Conservation (phyloP, 352 stramenopile genomes). For the Pythium angustatum region DNA sequence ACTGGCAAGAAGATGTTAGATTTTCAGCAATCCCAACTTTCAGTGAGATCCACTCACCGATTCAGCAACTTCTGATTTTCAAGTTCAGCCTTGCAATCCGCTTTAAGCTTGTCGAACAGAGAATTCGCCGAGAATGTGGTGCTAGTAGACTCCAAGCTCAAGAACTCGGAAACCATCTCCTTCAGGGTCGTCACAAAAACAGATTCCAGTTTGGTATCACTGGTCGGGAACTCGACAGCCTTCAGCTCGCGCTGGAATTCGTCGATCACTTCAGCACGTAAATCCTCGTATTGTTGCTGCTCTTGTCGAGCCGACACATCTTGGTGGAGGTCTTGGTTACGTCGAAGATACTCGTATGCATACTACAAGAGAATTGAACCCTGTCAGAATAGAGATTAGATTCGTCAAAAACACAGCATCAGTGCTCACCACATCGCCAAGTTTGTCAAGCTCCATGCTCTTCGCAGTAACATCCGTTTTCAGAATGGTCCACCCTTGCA, state of each 20-base stretch:
- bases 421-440: constrained; percentile 66
- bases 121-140: constrained; percentile 48
- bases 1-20: constrained; percentile 23
- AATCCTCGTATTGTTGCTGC: constrained; percentile 60
- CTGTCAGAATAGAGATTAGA: constrained; percentile 8
- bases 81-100: constrained; percentile 54
- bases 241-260: constrained; percentile 62
- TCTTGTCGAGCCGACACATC: constrained; percentile 59
- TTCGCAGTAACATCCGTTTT: constrained; percentile 64
- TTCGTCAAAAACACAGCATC: neutral
- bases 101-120: constrained; percentile 57
- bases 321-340: constrained; percentile 64
- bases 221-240: constrained; percentile 52
- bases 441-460: constrained; percentile 65
- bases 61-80: constrained; percentile 81
- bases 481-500: constrained; percentile 76
- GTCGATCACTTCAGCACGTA: constrained; percentile 52
- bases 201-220: constrained; percentile 63
- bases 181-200: constrained; percentile 61
- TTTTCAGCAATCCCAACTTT: neutral
- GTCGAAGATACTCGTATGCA: constrained; percentile 63
- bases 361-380: constrained; percentile 35
- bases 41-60: constrained; percentile 30
- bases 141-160: constrained; percentile 46
- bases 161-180: constrained; percentile 58